Base-by-base conservation (phyloP, 805 yeast genomes). In the Saccharomyces jurei region DNA sequence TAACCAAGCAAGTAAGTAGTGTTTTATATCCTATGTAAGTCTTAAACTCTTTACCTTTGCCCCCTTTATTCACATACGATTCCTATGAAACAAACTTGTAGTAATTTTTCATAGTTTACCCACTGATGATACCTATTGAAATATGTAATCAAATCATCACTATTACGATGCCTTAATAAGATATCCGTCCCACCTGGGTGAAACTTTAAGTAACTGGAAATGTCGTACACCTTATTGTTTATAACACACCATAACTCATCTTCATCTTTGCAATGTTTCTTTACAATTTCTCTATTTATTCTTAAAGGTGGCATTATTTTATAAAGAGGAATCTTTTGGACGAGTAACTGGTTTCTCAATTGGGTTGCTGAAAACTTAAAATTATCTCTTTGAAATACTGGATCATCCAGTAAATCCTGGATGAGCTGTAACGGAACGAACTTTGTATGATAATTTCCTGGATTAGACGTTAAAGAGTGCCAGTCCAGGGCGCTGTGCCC, bases 131-230 rank as follows among this genome's bases (percentile, higher is more conserved):
- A 87, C 69, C 83, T 82, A 68, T 84, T 81, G 64, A 92, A 92
- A 56, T 87, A 64, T 2, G 71, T 60, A 1, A 96, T 89, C 1
- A 92, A 94, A 66, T 92, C 97, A 50, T 76, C 75, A 0, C 97
- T 97, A 32, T 54, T 52, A 1, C 95, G 94, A 28, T 55, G 2
- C 51, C 81, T 79, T 81, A 88, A 74, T 46, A 92, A 72, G 63
- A 89, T 88, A 6, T 81, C 82, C 3, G 76, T 82, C 1, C 99
- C 99, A 36, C 99, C 99, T 0, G 99, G 99, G 61, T 92, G 99
- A 68, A 83, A 94, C 53, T 80, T 74, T 36, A 94, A 65, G 68
- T 94, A 92, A 11, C 86, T 83, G 0, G 97, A 83, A n/a, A 92
- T 75, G 64, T 91, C 89, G 73, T 87, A 92, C 1, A 92, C 96